Evolutionary conservation across 768 basidiomycete species (phyloP).

Genomic region (Candolleomyces aberdarensis): DNA sequence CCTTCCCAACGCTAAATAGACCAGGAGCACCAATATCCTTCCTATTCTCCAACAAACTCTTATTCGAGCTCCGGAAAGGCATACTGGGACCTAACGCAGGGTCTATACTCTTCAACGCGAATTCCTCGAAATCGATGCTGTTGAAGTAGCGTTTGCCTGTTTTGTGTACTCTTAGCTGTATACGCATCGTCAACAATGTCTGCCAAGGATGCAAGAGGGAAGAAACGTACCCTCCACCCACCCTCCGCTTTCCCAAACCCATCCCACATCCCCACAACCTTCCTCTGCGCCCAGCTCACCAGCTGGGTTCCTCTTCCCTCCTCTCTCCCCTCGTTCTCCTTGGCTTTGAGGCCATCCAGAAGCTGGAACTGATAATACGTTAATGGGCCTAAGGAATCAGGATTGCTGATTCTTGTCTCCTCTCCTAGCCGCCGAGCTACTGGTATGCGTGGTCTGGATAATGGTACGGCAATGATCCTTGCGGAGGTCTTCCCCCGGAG

Average conservation of each 20-base stretch:
- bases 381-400: too few relatives aligned
- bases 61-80: conserved; percentile 20
- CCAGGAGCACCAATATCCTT: too few relatives aligned
- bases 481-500: too few relatives aligned
- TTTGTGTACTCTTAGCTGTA: conserved; percentile 56
- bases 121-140: conserved; percentile 77
- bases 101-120: conserved; percentile 70
- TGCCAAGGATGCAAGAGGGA: conserved; percentile 4
- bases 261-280: conserved; percentile 58
- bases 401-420: too few relatives aligned
- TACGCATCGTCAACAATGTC: not conserved
- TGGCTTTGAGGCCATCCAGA: too few relatives aligned
- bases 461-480: too few relatives aligned
- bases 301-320: conserved; percentile 18
- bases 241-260: conserved; percentile 66
- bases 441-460: too few relatives aligned
- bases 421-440: too few relatives aligned
- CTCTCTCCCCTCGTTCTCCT: too few relatives aligned
- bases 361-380: too few relatives aligned
- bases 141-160: conserved; percentile 70
- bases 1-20: conserved; percentile 10
- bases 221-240: conserved; percentile 65
- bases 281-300: conserved; percentile 46
- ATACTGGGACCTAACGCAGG: conserved; percentile 62
- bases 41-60: not conserved